A percentile compares a stretch with the other conserved stretches of the same genome.
These are phyloP conservation scores for Epichloe elymi DNA, from an alignment of 2,329 filamentous ascomycete genomes.

Conservation along the genomic window DNA sequence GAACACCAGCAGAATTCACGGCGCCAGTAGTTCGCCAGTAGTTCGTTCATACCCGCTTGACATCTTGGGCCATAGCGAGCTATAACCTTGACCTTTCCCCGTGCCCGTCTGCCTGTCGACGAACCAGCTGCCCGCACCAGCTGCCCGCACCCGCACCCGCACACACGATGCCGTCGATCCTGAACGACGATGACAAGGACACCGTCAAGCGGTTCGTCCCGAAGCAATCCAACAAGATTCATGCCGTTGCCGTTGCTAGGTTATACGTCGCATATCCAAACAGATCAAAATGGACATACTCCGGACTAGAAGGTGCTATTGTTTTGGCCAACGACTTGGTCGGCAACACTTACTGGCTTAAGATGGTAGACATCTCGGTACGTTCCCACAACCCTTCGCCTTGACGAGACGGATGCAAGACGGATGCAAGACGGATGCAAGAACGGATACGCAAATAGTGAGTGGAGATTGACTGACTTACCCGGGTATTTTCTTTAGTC, in stretches of 20 bases:
- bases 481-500: constrained; percentile 33
- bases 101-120: not conserved
- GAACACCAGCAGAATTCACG: too few relatives aligned
- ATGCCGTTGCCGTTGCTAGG: constrained; percentile 82
- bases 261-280: constrained; percentile 90
- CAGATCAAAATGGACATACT: constrained; percentile 79
- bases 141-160: constrained; percentile 8
- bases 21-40: not conserved
- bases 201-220: constrained; percentile 90
- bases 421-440: too few relatives aligned
- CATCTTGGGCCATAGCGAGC: not conserved
- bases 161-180: constrained; percentile 45
- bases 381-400: not conserved
- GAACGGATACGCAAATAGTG: too few relatives aligned
- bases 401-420: too few relatives aligned
- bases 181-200: constrained; percentile 90
- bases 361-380: constrained; percentile 93
- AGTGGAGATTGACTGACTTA: constrained; percentile 1
- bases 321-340: constrained; percentile 90
- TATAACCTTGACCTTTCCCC: not conserved
- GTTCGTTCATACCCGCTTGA: not conserved
- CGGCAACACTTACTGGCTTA: constrained; percentile 93
- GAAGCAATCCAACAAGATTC: constrained; percentile 93
- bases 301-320: constrained; percentile 79
- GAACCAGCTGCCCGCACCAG: not conserved